Conservation (phyloP, 2,329 filamentous ascomycete species). For the Raffaelea arxii region DNA sequence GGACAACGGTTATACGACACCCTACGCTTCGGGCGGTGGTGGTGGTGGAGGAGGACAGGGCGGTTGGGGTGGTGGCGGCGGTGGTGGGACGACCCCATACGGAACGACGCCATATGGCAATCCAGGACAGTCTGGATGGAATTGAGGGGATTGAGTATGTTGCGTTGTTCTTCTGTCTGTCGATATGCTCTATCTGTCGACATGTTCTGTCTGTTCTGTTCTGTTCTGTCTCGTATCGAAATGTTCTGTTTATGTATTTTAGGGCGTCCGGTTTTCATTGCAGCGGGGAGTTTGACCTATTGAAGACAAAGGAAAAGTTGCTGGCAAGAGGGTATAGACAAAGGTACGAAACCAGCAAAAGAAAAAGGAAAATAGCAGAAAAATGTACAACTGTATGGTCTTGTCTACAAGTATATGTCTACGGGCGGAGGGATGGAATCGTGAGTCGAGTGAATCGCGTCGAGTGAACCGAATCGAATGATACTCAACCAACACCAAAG, state of each 20-base stretch:
- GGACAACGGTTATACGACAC: conserved; percentile 59
- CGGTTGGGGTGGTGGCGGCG: conserved; percentile 52
- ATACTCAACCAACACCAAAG: neutral
- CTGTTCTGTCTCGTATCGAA: neutral
- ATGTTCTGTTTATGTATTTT: too few species aligned
- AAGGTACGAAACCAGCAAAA: too few species aligned
- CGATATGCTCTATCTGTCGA: neutral
- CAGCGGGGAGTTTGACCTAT: neutral
- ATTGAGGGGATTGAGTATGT: conserved; percentile 20
- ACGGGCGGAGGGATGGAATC: too few species aligned
- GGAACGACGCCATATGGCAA: conserved; percentile 36
- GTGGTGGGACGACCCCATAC: conserved; percentile 37
- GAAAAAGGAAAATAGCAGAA: neutral
- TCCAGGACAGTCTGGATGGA: conserved; percentile 42
- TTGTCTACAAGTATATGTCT: neutral
- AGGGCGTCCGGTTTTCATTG: neutral
- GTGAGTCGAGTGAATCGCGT: too few species aligned
- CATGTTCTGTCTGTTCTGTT: neutral
- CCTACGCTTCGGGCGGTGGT: conserved; percentile 38
- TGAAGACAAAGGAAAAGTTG: neutral
- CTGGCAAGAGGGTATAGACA: too few species aligned
- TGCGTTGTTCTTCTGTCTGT: neutral
- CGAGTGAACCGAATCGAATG: too few species aligned
- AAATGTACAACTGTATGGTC: neutral
- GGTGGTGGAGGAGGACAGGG: conserved; percentile 47